Conservation (phyloP, 208 protist species). For the Acanthamoeba castellanii region DNA sequence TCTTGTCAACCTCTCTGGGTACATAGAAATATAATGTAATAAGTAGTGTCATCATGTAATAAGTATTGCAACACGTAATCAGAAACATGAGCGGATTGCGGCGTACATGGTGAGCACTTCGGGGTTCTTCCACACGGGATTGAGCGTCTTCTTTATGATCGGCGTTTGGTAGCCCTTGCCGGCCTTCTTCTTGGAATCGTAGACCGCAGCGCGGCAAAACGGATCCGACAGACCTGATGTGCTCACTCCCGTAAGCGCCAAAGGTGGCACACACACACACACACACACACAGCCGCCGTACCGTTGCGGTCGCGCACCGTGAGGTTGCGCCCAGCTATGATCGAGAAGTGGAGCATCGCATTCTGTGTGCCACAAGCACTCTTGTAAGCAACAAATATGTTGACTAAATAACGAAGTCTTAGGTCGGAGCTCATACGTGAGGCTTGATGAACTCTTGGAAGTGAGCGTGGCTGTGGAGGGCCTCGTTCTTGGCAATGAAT, state of each 20-base stretch:
- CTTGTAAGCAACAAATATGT: background rate
- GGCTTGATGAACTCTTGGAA: constrained; percentile 3
- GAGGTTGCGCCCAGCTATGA: background rate
- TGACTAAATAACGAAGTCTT: background rate
- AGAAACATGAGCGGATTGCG: background rate
- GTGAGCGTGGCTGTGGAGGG: background rate
- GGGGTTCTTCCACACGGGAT: background rate
- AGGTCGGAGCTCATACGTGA: background rate
- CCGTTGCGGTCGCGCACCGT: background rate
- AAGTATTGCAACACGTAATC: background rate
- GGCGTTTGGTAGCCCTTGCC: constrained; percentile 1
- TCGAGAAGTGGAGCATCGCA: background rate
- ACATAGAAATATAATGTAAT: too few relatives aligned
- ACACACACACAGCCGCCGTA: background rate
- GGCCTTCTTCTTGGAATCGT: background rate
- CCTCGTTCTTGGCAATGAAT: background rate
- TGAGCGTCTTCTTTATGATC: background rate
- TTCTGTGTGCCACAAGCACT: background rate
- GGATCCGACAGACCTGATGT: background rate
- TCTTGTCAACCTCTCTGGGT: background rate
- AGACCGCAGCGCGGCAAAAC: background rate
- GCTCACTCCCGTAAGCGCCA: background rate
- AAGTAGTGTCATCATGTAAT: background rate
- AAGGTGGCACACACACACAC: too few relatives aligned
- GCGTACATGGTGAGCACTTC: background rate